Evolutionary conservation across 73 alveolate genomes (phyloP).

Genomic region (Tetrahymena elliotti): DNA sequence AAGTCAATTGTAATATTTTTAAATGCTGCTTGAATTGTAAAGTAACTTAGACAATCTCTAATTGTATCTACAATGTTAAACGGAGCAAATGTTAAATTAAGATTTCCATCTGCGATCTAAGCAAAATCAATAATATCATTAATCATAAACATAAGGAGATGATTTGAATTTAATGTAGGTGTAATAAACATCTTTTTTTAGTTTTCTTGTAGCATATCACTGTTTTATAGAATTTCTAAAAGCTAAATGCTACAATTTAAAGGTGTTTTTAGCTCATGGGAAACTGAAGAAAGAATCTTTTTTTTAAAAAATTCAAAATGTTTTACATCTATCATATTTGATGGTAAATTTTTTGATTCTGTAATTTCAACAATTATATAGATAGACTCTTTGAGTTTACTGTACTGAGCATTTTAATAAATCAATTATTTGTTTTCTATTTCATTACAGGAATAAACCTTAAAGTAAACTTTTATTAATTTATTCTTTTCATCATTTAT

Average conservation of each 20-base stretch:
- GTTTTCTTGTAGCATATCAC: neutral
- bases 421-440: neutral
- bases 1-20: neutral
- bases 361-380: neutral
- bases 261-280: constrained; percentile 26
- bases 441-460: neutral
- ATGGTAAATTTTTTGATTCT: neutral
- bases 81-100: neutral
- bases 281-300: neutral
- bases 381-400: neutral
- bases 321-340: neutral
- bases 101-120: neutral
- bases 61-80: neutral
- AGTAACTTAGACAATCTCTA: neutral
- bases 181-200: neutral
- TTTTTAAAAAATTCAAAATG: neutral
- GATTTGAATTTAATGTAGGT: neutral
- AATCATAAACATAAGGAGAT: neutral
- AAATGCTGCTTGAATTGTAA: neutral
- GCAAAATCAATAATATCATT: constrained; percentile 8
- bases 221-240: neutral
- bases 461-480: neutral
- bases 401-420: neutral
- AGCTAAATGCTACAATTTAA: neutral
- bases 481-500: neutral